Evolutionary conservation across 768 basidiomycete genomes (phyloP).

Genomic region (Tulasnella sp.): DNA sequence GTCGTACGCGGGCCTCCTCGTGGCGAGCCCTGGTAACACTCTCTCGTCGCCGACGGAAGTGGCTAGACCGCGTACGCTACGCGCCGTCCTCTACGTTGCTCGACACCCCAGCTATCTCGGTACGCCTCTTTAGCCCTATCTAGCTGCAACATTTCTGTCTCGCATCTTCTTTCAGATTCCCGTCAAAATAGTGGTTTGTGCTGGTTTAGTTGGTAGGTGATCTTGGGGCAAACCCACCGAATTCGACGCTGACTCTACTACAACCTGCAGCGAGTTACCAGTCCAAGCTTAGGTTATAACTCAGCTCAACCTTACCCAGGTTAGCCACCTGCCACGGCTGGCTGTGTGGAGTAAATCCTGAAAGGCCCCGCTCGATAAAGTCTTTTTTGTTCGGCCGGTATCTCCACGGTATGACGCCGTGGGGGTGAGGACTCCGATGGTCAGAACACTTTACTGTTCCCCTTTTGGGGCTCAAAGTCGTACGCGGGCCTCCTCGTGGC

Average conservation of each 20-base stretch:
- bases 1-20: conserved; percentile 1
- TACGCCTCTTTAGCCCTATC: no score
- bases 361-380: neutral
- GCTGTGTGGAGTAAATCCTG: neutral
- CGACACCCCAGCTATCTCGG: no score
- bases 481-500: neutral
- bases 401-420: neutral
- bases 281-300: neutral
- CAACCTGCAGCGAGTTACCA: neutral
- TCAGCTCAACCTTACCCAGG: neutral
- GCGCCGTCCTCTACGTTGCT: no score
- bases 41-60: no score
- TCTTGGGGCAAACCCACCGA: neutral
- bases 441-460: neutral
- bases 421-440: neutral
- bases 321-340: neutral
- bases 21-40: neutral
- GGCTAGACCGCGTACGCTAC: no score
- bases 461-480: neutral
- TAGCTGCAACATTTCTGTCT: no score
- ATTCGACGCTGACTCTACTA: neutral
- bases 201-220: neutral
- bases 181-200: neutral
- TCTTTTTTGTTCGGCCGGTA: neutral
- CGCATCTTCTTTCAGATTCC: neutral